Evolutionary conservation across 148 eudicot species (phyloP).

Genomic region (Rhododendron ferrugineum): DNA sequence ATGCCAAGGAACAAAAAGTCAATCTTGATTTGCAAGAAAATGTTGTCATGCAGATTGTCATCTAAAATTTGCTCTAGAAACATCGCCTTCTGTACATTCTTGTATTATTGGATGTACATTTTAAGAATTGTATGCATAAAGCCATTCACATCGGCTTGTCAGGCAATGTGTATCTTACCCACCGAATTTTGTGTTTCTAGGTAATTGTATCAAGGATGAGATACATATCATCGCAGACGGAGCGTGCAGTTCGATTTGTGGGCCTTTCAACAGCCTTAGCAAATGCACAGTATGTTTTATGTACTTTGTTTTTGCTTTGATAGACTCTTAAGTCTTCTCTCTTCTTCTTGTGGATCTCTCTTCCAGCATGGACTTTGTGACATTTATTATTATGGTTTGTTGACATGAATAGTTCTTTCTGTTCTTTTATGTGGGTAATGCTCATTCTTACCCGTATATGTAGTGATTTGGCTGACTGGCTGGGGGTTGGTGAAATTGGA

Average conservation of each 20-base stretch:
- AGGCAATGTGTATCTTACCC: constrained; percentile 5
- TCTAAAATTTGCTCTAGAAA: background rate
- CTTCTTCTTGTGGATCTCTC: constrained; percentile 7
- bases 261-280: constrained; percentile 98
- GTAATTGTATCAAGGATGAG: constrained; percentile 98
- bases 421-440: background rate
- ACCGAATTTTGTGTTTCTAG: constrained; percentile 27
- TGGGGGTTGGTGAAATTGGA: constrained; percentile 88
- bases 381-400: background rate
- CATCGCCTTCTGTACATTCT: background rate
- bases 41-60: background rate
- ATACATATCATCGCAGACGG: constrained; percentile 97
- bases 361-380: background rate
- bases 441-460: background rate
- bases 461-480: constrained; percentile 97
- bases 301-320: background rate
- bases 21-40: constrained; percentile 2
- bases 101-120: background rate
- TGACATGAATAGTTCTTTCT: background rate
- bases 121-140: background rate
- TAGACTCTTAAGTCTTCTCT: constrained; percentile 1
- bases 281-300: constrained; percentile 74
- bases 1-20: background rate
- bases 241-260: constrained; percentile 84
- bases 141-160: background rate